phyloP scores from a whole-genome alignment of 768 basidiomycete genomes.

The Grammothele lineata region DNA sequence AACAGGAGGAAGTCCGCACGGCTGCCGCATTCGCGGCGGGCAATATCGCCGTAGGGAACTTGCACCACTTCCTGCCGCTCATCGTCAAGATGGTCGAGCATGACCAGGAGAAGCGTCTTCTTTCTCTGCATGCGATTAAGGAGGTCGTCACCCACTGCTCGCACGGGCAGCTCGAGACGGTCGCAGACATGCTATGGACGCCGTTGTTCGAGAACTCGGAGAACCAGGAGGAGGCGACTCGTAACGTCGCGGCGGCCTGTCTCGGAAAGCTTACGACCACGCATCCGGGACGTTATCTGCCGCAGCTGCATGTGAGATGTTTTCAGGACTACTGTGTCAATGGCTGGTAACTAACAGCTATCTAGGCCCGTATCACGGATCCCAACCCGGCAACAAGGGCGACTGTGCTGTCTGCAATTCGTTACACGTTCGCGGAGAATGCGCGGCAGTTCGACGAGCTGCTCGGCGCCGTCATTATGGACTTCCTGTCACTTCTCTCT shows the following conservation, averaged over 20 bases:
- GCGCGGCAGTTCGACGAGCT: conserved; percentile 85
- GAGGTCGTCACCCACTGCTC: conserved; percentile 91
- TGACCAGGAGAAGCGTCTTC: conserved; percentile 72
- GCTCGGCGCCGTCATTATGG: conserved; percentile 81
- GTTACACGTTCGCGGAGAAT: conserved; percentile 87
- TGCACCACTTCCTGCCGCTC: conserved; percentile 79
- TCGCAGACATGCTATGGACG: conserved; percentile 88
- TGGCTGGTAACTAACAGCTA: not conserved
- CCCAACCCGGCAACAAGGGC: conserved; percentile 69
- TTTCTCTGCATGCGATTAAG: conserved; percentile 90
- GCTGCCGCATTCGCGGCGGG: conserved; percentile 96
- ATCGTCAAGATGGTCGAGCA: conserved; percentile 76
- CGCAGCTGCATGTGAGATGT: conserved; percentile 81
- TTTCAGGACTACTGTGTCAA: no score
- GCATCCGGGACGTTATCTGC: conserved; percentile 85
- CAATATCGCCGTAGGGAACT: conserved; percentile 93
- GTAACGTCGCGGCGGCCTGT: conserved; percentile 95
- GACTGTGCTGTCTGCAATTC: conserved; percentile 88
- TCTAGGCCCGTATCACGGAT: conserved; percentile 64
- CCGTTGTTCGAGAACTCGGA: conserved; percentile 92
- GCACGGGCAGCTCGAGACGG: conserved; percentile 74
- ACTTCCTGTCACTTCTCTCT: conserved; percentile 88
- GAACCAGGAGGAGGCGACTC: conserved; percentile 83
- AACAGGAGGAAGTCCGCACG: conserved; percentile 82
- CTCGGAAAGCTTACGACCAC: conserved; percentile 93